Conservation (phyloP, 2,329 filamentous ascomycete species). For the Talaromyces islandicus region DNA sequence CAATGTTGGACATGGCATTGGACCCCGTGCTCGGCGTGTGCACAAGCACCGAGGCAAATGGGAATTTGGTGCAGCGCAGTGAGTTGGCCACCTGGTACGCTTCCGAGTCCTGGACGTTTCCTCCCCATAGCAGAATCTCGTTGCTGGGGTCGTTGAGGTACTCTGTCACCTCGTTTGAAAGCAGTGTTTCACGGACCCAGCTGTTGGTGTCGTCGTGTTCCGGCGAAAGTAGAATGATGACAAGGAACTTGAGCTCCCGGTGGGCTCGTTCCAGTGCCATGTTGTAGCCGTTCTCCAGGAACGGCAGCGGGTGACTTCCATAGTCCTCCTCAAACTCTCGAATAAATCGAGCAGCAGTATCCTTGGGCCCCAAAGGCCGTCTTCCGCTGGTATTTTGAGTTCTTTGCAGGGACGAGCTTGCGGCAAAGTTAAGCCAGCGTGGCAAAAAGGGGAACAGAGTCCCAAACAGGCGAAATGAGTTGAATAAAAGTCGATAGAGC, state of each 20-base stretch:
- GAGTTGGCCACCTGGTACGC: constrained; percentile 88
- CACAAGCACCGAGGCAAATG: constrained; percentile 79
- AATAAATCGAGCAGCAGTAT: constrained; percentile 82
- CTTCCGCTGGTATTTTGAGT: constrained; percentile 60
- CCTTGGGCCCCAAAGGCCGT: constrained; percentile 72
- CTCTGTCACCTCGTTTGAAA: constrained; percentile 65
- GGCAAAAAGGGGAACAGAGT: constrained; percentile 79
- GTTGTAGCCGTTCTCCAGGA: constrained; percentile 84
- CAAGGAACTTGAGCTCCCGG: constrained; percentile 80
- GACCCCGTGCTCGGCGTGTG: constrained; percentile 79
- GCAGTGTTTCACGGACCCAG: constrained; percentile 76
- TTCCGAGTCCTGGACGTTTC: constrained; percentile 87
- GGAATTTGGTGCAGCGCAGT: constrained; percentile 85
- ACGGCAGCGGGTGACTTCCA: constrained; percentile 60
- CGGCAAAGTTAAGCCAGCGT: constrained; percentile 44
- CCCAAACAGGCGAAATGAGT: constrained; percentile 63
- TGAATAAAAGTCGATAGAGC: constrained; percentile 65
- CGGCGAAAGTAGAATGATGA: constrained; percentile 82
- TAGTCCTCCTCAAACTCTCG: constrained; percentile 95
- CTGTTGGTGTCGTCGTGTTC: constrained; percentile 87
- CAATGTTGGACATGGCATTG: constrained; percentile 84
- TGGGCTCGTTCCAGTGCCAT: constrained; percentile 87
- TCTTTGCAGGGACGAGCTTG: constrained; percentile 40
- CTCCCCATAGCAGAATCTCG: constrained; percentile 84
- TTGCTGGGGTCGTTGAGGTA: constrained; percentile 71